Conservation (phyloP, 2,329 filamentous ascomycete genomes). For the Aspergillus texensis region DNA sequence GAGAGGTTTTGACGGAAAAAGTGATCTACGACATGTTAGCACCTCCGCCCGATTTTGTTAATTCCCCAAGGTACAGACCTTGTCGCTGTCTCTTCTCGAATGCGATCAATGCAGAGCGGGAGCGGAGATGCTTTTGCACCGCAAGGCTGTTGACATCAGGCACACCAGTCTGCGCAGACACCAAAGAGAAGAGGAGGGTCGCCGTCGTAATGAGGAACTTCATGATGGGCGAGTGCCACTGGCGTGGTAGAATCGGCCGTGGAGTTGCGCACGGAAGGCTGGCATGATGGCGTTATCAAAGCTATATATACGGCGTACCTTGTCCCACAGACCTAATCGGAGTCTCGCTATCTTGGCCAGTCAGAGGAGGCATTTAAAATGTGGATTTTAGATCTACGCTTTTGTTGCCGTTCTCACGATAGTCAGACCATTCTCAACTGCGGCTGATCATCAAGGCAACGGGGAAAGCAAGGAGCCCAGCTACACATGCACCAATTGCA, state of each 20-base stretch:
- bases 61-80: constrained; percentile 53
- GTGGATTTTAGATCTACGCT: not conserved
- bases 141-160: constrained; percentile 11
- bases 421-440: not conserved
- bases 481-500: not conserved
- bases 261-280: not conserved
- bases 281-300: not conserved
- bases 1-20: constrained; percentile 59
- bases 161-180: not conserved
- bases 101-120: constrained; percentile 71
- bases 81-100: constrained; percentile 80
- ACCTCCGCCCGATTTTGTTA: not conserved
- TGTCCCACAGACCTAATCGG: no score
- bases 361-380: not conserved
- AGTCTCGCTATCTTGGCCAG: not conserved
- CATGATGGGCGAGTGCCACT: not conserved
- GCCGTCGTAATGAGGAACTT: not conserved
- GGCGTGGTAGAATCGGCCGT: not conserved
- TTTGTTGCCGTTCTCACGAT: not conserved
- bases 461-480: not conserved
- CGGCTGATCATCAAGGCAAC: not conserved
- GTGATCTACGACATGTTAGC: constrained; percentile 15
- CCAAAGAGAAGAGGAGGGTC: not conserved
- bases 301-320: not conserved
- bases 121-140: constrained; percentile 69